Evolutionary conservation across 2,329 filamentous ascomycete species (phyloP).

Genomic region (Colletotrichum australisinense): DNA sequence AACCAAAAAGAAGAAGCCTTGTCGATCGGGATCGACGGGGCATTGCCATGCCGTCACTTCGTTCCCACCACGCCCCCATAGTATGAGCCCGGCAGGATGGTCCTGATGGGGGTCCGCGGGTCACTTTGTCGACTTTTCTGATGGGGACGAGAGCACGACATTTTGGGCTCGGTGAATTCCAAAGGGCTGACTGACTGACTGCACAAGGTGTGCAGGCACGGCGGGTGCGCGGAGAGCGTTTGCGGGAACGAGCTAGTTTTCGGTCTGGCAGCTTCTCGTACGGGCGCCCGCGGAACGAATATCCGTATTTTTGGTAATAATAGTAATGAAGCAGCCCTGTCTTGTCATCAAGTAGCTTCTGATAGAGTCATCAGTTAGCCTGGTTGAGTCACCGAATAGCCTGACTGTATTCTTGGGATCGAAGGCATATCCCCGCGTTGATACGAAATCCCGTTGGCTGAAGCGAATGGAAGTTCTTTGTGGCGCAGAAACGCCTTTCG

Average conservation of each 20-base stretch:
- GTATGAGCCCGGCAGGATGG: slow-evolving; percentile 13
- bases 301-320: too few species aligned
- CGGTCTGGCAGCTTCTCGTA: neutral
- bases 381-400: neutral
- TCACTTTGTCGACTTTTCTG: neutral
- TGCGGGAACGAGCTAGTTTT: neutral
- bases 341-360: neutral
- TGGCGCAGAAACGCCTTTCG: neutral
- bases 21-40: slow-evolving; percentile 30
- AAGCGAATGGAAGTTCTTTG: neutral
- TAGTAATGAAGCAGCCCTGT: neutral
- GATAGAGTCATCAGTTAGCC: neutral
- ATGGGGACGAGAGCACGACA: neutral
- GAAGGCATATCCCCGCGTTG: neutral
- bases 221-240: neutral
- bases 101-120: slow-evolving; percentile 5
- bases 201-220: neutral
- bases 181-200: neutral
- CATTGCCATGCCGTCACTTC: slow-evolving; percentile 24
- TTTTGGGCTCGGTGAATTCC: neutral
- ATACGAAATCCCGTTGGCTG: neutral
- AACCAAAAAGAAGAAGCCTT: neutral
- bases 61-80: neutral
- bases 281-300: neutral
- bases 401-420: neutral